Evolutionary conservation across 164 flowering plant genomes (phyloP).

Genomic region (Amborella trichopoda): DNA sequence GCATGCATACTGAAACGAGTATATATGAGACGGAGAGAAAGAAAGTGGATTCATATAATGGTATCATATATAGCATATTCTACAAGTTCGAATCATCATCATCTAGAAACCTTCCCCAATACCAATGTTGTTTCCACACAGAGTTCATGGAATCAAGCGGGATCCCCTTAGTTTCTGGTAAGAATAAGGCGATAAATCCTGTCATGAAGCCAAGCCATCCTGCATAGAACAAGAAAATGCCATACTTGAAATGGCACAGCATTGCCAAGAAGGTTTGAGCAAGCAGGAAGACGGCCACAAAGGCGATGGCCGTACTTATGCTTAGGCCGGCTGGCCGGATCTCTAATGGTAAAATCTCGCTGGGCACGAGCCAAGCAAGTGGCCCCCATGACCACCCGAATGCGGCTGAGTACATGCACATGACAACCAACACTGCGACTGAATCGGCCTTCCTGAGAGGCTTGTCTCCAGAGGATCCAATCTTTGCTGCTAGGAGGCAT

Average conservation of each 20-base stretch:
- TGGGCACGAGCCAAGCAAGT: constrained; percentile 58
- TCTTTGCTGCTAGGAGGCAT: constrained; percentile 17
- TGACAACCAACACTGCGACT: constrained; percentile 29
- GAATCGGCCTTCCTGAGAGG: constrained; percentile 26
- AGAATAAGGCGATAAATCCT: constrained; percentile 25
- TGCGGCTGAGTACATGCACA: constrained; percentile 61
- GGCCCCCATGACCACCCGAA: constrained; percentile 93
- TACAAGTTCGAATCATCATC: too few species aligned
- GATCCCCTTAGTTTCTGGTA: constrained; percentile 65
- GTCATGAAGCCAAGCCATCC: constrained; percentile 49
- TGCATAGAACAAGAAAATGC: constrained; percentile 45
- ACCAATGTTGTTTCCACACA: constrained; percentile 70
- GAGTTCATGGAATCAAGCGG: constrained; percentile 45
- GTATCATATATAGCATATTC: too few species aligned
- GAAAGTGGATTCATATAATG: too few species aligned
- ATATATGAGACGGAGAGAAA: too few species aligned
- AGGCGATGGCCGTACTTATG: constrained; percentile 46
- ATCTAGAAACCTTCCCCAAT: constrained; percentile 30
- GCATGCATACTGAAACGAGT: too few species aligned
- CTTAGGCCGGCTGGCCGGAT: constrained; percentile 56
- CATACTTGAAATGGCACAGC: constrained; percentile 61
- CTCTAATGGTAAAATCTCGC: constrained; percentile 63
- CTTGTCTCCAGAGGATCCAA: constrained; percentile 26
- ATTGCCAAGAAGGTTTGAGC: constrained; percentile 50
- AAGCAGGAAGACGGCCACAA: constrained; percentile 35